Conservation (phyloP, 108 stramenopile species). For the Phaeodactylum tricornutum region DNA sequence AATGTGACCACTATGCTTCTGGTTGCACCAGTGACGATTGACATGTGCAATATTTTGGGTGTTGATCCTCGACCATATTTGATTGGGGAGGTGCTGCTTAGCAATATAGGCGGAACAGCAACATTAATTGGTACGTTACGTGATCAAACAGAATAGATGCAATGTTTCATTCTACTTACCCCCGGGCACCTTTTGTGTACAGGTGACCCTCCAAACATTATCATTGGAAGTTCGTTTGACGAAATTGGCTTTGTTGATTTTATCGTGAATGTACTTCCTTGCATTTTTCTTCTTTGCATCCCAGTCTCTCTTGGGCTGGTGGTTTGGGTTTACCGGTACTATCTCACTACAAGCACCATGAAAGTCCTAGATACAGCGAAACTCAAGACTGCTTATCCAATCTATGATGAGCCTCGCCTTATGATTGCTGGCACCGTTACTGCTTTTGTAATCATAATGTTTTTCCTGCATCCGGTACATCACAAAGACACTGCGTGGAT, state of each 20-base stretch:
- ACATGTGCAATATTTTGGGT: constrained; percentile 47
- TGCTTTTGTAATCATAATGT: constrained; percentile 44
- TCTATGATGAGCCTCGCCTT: constrained; percentile 37
- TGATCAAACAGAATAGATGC: too few species aligned
- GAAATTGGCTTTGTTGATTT: constrained; percentile 64
- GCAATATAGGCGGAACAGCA: constrained; percentile 53
- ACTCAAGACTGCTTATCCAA: constrained; percentile 38
- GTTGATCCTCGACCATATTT: constrained; percentile 51
- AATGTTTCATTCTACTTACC: neutral
- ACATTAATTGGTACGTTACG: constrained; percentile 52
- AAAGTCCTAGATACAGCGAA: constrained; percentile 22
- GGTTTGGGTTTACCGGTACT: constrained; percentile 28
- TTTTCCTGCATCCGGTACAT: constrained; percentile 60
- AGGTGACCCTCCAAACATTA: constrained; percentile 41
- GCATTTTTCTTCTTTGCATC: constrained; percentile 38
- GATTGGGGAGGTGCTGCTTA: constrained; percentile 45
- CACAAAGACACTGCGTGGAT: constrained; percentile 69
- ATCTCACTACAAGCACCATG: constrained; percentile 24
- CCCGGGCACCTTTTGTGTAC: neutral
- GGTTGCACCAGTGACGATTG: constrained; percentile 42
- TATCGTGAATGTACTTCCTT: constrained; percentile 41
- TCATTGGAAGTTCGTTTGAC: constrained; percentile 46
- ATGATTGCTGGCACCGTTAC: constrained; percentile 36
- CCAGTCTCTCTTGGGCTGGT: constrained; percentile 30
- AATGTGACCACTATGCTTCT: constrained; percentile 58